phyloP scores from a whole-genome alignment of 176 grass and related monocot species.

The Rhynchospora pubera region DNA sequence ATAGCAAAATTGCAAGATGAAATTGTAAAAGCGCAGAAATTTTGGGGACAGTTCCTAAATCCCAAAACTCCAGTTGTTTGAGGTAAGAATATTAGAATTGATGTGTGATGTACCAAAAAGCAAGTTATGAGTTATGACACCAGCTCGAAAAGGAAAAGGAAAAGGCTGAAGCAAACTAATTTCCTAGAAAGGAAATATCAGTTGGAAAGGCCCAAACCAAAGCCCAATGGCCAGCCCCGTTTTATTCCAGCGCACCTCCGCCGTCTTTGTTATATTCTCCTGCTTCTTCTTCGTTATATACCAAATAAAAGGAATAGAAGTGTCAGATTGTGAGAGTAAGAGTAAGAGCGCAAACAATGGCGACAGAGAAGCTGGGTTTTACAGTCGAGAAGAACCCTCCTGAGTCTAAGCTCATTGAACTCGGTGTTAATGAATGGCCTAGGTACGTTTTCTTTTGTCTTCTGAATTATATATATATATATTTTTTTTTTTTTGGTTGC shows the following conservation, averaged over 20 bases:
- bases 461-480: neutral
- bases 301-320: slow-evolving; percentile 6
- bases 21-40: neutral
- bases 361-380: slow-evolving; percentile 81
- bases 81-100: neutral
- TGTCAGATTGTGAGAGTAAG: slow-evolving; percentile 34
- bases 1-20: neutral
- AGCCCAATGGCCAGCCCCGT: slow-evolving; percentile 49
- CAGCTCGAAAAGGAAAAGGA: too few relatives aligned
- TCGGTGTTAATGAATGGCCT: slow-evolving; percentile 78
- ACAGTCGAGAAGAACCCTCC: slow-evolving; percentile 74
- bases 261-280: slow-evolving; percentile 18
- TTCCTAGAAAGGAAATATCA: neutral
- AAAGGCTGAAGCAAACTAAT: neutral
- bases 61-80: too few relatives aligned
- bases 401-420: slow-evolving; percentile 64
- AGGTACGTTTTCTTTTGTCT: slow-evolving; percentile 25
- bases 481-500: neutral
- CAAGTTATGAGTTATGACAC: neutral
- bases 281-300: neutral
- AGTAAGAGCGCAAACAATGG: slow-evolving; percentile 57
- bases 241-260: slow-evolving; percentile 21
- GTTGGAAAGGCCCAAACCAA: neutral
- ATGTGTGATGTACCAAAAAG: neutral
- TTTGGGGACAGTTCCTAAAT: neutral